Base-by-base conservation (phyloP, 1,284 basidiomycete species). In the Coniferiporia weirii region DNA sequence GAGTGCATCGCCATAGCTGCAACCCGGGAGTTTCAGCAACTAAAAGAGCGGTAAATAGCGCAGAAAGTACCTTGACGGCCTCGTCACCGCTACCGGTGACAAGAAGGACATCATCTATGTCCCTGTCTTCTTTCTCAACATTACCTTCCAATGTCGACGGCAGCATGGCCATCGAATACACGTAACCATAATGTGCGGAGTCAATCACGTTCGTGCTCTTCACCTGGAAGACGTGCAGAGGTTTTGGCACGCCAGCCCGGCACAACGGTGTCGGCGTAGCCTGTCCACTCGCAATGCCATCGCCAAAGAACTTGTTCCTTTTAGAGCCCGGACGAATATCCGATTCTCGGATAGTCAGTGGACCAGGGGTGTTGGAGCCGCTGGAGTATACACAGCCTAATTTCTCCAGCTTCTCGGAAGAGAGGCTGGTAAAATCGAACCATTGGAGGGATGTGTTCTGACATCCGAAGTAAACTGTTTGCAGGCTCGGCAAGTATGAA, bases 181-280 rank as follows among this genome's bases (percentile, higher is more conserved):
- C 82, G 69, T 98, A 98, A 9, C 95, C 95, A 71, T 86, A 94
- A 71, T 98, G 95, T 1, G 95, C 95, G 1, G 91, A 90, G 64
- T 91, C 86, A 36, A 93, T 77, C 17, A 92, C 86, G 64, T 90
- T 89, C 55, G 76, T 76, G 10, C 81, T 75, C 4, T 84, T 81
- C 27, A 95, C 83, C 58, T 81, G 76, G 17, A 89, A 68, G 13
- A 71, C 65, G 5, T 68, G 67, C 7, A 66, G 54, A 12, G 71
- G 67, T 43, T 71, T 69, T 48, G 74, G 74, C 13, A 69, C 66
- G n/a, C 68, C 63, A 17, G 53, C 53, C 34, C 49, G 45, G 34
- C 54, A 59, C n/a, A 52, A 48, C 13, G 43, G 56, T 2, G 60
- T 61, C 20, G 57, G 57, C 17, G 57, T 62, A 7, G 61, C 49